phyloP scores from a whole-genome alignment of 257 asterid genomes.

The Paraleonurus japonicus region DNA sequence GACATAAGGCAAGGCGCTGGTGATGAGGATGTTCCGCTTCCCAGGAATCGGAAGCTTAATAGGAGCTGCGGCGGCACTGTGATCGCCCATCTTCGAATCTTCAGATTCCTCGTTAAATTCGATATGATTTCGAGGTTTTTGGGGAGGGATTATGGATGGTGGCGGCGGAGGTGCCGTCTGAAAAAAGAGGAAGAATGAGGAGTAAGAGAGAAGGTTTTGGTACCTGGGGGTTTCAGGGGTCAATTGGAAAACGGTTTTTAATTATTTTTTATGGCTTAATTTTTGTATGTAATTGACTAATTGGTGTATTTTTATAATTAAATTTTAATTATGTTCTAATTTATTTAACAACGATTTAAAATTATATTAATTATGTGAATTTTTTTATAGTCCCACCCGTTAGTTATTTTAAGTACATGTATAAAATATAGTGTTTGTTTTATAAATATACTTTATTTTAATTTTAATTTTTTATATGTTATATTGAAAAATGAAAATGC shows the following conservation, averaged over 20 bases:
- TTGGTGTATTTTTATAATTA: no score
- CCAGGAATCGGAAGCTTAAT: constrained; percentile 74
- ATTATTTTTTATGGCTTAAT: no score
- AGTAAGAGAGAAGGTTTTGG: background rate
- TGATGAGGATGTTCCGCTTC: constrained; percentile 76
- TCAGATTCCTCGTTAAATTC: background rate
- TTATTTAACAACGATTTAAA: no score
- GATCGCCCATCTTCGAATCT: constrained; percentile 42
- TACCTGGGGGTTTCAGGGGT: background rate
- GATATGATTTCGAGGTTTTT: background rate
- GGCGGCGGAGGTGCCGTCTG: background rate
- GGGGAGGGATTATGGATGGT: background rate
- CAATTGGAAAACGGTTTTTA: background rate
- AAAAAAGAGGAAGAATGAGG: background rate
- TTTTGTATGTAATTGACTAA: no score
- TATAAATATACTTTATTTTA: no score
- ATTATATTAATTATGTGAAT: no score
- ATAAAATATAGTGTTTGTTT: no score
- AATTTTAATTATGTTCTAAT: no score
- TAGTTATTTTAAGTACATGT: no score
- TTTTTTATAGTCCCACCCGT: no score
- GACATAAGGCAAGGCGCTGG: constrained; percentile 93
- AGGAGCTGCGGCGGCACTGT: constrained; percentile 19
- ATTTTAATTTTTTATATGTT: no score
- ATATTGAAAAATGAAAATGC: no score